Conservation (phyloP, 2,329 filamentous ascomycete species). For the Colletotrichum salicis region DNA sequence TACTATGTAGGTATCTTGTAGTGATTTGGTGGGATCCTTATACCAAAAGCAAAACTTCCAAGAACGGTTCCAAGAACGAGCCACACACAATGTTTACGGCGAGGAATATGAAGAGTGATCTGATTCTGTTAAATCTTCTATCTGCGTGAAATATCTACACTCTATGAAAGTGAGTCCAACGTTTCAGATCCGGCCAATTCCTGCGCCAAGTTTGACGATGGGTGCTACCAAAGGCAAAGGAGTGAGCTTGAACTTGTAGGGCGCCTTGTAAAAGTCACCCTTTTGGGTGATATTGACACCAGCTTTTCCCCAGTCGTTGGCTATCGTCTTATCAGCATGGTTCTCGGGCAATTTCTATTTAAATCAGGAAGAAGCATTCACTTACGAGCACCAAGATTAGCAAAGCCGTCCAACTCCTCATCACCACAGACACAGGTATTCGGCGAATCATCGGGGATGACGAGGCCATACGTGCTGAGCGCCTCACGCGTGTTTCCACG, state of each 20-base stretch:
- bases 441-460: constrained; percentile 65
- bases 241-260: constrained; percentile 61
- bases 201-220: constrained; percentile 55
- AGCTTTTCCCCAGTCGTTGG: constrained; percentile 59
- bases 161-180: too few relatives aligned
- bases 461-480: constrained; percentile 63
- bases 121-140: too few relatives aligned
- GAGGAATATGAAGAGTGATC: too few relatives aligned
- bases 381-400: constrained; percentile 63
- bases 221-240: constrained; percentile 53
- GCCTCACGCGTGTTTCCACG: constrained; percentile 58
- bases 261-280: constrained; percentile 59
- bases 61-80: too few relatives aligned
- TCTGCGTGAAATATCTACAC: too few relatives aligned
- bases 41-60: too few relatives aligned
- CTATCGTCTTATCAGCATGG: constrained; percentile 36
- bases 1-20: too few relatives aligned
- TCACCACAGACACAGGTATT: constrained; percentile 65
- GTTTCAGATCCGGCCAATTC: constrained; percentile 54
- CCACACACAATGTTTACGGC: too few relatives aligned
- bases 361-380: constrained; percentile 17
- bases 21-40: too few relatives aligned
- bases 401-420: constrained; percentile 64
- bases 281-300: constrained; percentile 62
- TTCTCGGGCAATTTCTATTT: constrained; percentile 20